These are phyloP conservation scores for Mucor indicus DNA, from an alignment of 371 early-diverging fungal genomes.

Conservation along the genomic window DNA sequence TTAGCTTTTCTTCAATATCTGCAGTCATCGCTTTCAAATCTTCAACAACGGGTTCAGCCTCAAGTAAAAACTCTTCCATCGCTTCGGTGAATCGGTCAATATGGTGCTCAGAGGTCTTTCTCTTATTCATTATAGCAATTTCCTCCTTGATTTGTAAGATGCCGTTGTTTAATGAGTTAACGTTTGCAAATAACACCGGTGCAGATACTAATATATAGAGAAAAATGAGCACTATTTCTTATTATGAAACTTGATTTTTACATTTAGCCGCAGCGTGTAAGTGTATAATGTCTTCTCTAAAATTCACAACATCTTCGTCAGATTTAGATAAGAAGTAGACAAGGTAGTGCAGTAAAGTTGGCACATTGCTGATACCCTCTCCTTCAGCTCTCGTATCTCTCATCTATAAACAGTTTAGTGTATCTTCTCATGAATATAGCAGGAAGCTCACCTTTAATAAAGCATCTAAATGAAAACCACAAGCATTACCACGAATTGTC, in stretches of 20 bases:
- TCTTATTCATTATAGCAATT: slow-evolving; percentile 26
- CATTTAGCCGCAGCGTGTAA: slow-evolving; percentile 69
- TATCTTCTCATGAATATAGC: no score
- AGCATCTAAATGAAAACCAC: slow-evolving; percentile 74
- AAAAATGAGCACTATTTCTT: no score
- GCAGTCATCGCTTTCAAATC: slow-evolving; percentile 34
- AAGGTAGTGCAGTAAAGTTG: slow-evolving; percentile 77
- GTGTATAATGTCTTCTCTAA: slow-evolving; percentile 66
- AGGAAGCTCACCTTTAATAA: slow-evolving; percentile 56
- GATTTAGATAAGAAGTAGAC: slow-evolving; percentile 62
- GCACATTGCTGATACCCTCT: slow-evolving; percentile 50
- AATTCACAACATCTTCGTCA: slow-evolving; percentile 55
- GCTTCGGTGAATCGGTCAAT: slow-evolving; percentile 64
- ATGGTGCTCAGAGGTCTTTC: slow-evolving; percentile 36
- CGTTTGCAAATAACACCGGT: slow-evolving; percentile 55
- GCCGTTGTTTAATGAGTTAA: slow-evolving; percentile 56
- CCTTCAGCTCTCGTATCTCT: slow-evolving; percentile 66
- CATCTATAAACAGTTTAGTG: no score
- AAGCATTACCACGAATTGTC: slow-evolving; percentile 80
- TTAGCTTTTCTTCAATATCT: slow-evolving; percentile 55
- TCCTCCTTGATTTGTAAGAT: slow-evolving; percentile 61
- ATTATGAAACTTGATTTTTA: no score
- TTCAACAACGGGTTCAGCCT: slow-evolving; percentile 37
- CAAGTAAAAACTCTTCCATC: slow-evolving; percentile 55
- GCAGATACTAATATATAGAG: slow-evolving; percentile 73